phyloP scores from a whole-genome alignment of 2,329 filamentous ascomycete genomes.

The Aureobasidium sp. region DNA sequence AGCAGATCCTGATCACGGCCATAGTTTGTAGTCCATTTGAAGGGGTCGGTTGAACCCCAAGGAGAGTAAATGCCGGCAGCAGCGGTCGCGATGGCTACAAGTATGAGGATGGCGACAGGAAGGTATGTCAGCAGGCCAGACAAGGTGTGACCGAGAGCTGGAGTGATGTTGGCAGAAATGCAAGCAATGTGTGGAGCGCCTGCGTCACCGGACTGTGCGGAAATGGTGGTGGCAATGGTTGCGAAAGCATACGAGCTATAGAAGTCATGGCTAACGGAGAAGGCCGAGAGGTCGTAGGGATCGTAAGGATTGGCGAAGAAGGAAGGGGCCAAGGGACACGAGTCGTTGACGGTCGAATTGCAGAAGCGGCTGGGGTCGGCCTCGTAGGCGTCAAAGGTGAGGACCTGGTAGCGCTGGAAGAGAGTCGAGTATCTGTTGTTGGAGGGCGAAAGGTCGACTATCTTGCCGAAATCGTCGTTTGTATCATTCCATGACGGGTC shows the following conservation, averaged over 20 bases:
- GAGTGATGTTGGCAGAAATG: conserved; percentile 73
- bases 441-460: conserved; percentile 52
- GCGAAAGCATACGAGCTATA: conserved; percentile 77
- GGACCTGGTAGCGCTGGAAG: conserved; percentile 59
- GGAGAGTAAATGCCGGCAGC: conserved; percentile 83
- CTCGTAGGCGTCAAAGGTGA: conserved; percentile 65
- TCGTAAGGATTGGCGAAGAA: conserved; percentile 53
- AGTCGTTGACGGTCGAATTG: conserved; percentile 44
- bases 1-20: conserved; percentile 87
- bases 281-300: conserved; percentile 53
- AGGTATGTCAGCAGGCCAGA: conserved; percentile 64
- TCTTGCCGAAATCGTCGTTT: conserved; percentile 64
- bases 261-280: conserved; percentile 67
- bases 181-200: conserved; percentile 62
- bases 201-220: conserved; percentile 65
- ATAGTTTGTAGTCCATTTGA: conserved; percentile 97
- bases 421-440: conserved; percentile 63
- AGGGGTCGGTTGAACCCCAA: conserved; percentile 85
- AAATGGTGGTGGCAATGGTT: conserved; percentile 65
- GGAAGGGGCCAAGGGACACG: conserved; percentile 67
- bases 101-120: conserved; percentile 66
- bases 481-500: conserved; percentile 54
- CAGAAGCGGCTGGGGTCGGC: conserved; percentile 56
- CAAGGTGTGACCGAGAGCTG: conserved; percentile 63
- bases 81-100: conserved; percentile 74